phyloP scores from a whole-genome alignment of 23 red algal species.

The Agarophyton chilense region DNA sequence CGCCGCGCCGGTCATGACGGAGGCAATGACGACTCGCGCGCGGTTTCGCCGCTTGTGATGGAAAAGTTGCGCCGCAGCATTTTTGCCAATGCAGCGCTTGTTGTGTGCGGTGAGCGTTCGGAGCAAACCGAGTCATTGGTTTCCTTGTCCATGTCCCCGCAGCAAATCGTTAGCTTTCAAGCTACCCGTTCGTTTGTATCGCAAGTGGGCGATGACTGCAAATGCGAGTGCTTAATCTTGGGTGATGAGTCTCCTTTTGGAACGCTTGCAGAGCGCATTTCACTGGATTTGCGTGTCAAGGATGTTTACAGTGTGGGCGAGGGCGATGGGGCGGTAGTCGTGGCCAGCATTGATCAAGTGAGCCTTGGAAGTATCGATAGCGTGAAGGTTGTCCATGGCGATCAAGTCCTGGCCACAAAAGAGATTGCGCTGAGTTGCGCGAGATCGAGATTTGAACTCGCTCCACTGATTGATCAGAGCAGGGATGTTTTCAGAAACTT shows the following conservation, averaged over 20 bases:
- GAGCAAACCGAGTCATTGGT: background rate
- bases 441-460: conserved; percentile 4
- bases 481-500: conserved; percentile 28
- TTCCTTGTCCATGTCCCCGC: conserved; percentile 17
- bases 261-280: background rate
- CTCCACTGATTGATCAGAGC: background rate
- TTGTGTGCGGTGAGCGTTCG: background rate
- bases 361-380: background rate
- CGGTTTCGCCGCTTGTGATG: background rate
- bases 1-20: background rate
- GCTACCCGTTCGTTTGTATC: background rate
- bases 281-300: background rate
- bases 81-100: background rate
- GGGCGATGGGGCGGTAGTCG: background rate
- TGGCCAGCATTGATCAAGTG: background rate
- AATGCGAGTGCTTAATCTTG: background rate
- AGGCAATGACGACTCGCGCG: background rate
- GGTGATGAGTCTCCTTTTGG: background rate
- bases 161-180: conserved; percentile 6
- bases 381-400: background rate
- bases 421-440: background rate
- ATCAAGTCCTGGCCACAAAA: background rate
- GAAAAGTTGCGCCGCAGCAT: background rate
- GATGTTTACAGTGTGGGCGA: background rate
- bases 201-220: background rate